Conservation (phyloP, 148 eudicot species). For the Camellia sinensis region DNA sequence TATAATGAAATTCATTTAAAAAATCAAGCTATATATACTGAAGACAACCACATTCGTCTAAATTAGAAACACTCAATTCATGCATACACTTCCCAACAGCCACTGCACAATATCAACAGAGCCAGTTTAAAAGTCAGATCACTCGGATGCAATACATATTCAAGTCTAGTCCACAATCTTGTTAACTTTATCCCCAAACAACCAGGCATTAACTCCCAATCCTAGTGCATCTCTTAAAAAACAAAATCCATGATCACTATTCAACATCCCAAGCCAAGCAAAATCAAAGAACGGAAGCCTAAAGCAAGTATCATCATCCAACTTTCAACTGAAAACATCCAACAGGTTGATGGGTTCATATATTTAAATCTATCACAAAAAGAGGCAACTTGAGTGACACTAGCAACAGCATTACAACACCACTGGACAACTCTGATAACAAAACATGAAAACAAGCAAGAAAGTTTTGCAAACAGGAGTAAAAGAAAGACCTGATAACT, state of each 20-base stretch:
- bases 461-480: background rate
- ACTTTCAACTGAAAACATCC: background rate
- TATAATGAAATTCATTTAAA: background rate
- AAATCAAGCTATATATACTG: background rate
- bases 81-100: background rate
- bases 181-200: too few species aligned
- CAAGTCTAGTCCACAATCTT: too few species aligned
- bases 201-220: too few species aligned
- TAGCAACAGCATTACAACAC: background rate
- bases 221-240: too few species aligned
- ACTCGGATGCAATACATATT: too few species aligned
- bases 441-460: background rate
- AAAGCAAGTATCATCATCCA: background rate
- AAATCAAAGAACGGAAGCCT: background rate
- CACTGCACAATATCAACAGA: background rate
- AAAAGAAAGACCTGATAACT: conserved; percentile 47
- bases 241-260: background rate
- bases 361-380: background rate
- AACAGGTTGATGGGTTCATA: background rate
- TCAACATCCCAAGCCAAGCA: background rate
- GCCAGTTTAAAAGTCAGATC: too few species aligned
- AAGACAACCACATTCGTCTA: background rate
- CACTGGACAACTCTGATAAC: background rate
- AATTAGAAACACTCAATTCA: background rate
- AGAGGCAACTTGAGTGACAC: too few species aligned